Conservation (phyloP, 1,284 basidiomycete species). For the Malassezia furfur region DNA sequence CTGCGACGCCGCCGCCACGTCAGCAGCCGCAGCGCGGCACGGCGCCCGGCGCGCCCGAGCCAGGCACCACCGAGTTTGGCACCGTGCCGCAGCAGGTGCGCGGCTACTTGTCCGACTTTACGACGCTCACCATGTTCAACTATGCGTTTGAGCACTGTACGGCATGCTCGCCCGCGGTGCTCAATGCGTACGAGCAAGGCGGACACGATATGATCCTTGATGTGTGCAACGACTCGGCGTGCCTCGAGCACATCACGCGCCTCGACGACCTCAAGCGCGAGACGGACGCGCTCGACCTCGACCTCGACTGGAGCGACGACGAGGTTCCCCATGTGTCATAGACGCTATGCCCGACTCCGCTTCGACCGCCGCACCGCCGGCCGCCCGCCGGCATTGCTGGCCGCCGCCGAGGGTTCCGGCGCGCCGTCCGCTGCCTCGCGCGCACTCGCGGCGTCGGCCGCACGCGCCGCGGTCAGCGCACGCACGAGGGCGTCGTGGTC, state of each 20-base stretch:
- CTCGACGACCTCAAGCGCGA: constrained; percentile 57
- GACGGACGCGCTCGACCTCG: constrained; percentile 28
- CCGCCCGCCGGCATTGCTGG: neutral
- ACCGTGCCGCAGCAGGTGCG: constrained; percentile 66
- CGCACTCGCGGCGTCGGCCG: too few species aligned
- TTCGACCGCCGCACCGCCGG: neutral
- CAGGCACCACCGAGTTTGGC: constrained; percentile 8
- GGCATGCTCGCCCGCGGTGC: constrained; percentile 56
- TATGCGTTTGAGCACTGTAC: constrained; percentile 80
- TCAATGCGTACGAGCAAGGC: constrained; percentile 51
- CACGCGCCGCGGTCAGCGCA: neutral
- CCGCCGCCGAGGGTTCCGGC: too few species aligned
- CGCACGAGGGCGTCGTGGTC: constrained; percentile 3
- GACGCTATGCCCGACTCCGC: constrained; percentile 1
- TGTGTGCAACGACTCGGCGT: constrained; percentile 71
- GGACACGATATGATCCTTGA: constrained; percentile 70
- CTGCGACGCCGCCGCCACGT: constrained; percentile 14
- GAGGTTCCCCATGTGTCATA: neutral
- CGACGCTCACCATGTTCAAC: constrained; percentile 71
- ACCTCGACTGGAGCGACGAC: constrained; percentile 25
- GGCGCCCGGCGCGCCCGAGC: neutral
- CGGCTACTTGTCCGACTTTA: constrained; percentile 77
- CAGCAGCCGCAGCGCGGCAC: neutral
- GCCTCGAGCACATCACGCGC: constrained; percentile 72
- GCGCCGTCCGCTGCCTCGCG: too few species aligned